Conservation (phyloP, 2,329 filamentous ascomycete genomes). For the Nannizzia gypsea region DNA sequence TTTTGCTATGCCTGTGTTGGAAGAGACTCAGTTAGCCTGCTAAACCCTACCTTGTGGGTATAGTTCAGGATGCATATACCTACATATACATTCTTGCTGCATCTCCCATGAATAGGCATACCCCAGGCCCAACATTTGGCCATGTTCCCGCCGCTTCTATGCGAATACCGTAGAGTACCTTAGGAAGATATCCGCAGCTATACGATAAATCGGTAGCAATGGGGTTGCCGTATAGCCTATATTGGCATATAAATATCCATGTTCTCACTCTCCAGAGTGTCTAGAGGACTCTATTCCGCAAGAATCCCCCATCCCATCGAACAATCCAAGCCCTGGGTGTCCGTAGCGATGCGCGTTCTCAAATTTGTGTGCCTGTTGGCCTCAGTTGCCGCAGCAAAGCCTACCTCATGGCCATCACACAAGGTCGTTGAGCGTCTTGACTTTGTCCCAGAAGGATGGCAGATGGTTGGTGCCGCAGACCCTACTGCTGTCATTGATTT, state of each 20-base stretch:
- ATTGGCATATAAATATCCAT: neutral
- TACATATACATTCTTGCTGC: neutral
- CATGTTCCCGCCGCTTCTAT: neutral
- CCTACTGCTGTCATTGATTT: conserved; percentile 36
- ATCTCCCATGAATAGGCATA: neutral
- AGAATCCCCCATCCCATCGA: neutral
- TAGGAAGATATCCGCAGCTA: neutral
- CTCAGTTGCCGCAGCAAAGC: neutral
- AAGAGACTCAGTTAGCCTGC: neutral
- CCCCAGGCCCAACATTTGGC: neutral
- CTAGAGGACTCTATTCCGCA: neutral
- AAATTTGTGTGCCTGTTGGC: neutral
- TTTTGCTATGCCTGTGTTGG: neutral
- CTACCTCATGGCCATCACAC: neutral
- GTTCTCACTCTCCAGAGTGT: neutral
- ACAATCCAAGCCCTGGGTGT: neutral
- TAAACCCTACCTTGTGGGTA: neutral
- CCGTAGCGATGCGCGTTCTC: neutral
- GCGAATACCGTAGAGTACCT: neutral
- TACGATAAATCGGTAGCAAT: neutral
- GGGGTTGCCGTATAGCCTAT: neutral
- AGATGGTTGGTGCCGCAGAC: conserved; percentile 18
- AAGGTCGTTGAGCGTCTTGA: conserved; percentile 21
- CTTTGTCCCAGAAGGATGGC: conserved; percentile 25
- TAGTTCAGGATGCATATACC: neutral